Evolutionary conservation across 169 alveolate genomes (phyloP).

Genomic region (Eimeria sp.): DNA sequence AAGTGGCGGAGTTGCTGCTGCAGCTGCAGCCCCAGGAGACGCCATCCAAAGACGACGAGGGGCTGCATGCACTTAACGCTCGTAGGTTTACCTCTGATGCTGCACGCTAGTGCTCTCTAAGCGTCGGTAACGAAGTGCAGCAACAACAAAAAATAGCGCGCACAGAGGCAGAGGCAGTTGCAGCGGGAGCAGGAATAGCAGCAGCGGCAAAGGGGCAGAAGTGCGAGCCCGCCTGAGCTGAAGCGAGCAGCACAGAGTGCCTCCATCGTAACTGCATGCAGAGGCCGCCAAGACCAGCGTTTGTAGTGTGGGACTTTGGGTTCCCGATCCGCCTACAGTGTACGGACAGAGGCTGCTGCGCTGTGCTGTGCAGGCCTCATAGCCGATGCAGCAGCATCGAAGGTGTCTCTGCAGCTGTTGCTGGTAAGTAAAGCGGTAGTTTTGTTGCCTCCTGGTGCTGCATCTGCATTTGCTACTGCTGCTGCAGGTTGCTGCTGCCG

Average conservation of each 20-base stretch:
- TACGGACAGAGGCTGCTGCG: background rate
- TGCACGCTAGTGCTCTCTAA: too few species aligned
- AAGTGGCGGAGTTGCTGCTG: slow-evolving; percentile 53
- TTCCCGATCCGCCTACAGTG: background rate
- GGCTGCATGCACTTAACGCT: slow-evolving; percentile 22
- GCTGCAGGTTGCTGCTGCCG: background rate
- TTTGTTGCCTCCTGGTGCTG: background rate
- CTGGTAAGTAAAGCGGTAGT: background rate
- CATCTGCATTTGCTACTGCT: background rate
- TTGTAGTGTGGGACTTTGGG: background rate
- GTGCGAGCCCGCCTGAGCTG: background rate
- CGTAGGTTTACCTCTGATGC: slow-evolving; percentile 14
- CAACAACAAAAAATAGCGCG: background rate
- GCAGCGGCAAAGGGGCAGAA: background rate
- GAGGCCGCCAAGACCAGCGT: background rate
- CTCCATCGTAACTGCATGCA: background rate
- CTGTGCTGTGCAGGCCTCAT: slow-evolving; percentile 16
- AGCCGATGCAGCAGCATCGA: slow-evolving; percentile 3
- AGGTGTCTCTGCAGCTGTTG: slow-evolving; percentile 32
- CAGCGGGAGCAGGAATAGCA: background rate
- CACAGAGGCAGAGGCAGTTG: background rate
- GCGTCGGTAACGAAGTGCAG: background rate
- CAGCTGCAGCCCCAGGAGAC: slow-evolving; percentile 16
- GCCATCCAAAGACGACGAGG: background rate
- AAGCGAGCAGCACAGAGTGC: background rate